Evolutionary conservation across 768 basidiomycete genomes (phyloP).

Genomic region (Leucocoprinus birnbaumii): DNA sequence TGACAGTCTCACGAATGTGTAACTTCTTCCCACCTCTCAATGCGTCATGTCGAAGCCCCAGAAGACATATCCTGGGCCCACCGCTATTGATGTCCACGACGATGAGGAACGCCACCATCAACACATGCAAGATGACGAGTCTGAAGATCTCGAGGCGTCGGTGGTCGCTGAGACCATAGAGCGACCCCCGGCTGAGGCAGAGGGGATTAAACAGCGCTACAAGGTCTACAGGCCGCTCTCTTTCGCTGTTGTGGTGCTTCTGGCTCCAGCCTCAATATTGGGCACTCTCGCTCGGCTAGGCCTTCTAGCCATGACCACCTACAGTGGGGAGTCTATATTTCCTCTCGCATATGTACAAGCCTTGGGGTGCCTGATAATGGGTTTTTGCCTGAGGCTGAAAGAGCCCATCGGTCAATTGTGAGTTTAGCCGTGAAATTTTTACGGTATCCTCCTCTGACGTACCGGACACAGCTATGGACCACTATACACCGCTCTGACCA

Average conservation of each 20-base stretch:
- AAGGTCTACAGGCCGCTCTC: conserved; percentile 51
- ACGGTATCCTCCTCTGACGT: background rate
- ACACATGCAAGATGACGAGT: background rate
- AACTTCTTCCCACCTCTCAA: conserved; percentile 4
- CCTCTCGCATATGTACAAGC: conserved; percentile 84
- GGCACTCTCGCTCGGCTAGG: conserved; percentile 86
- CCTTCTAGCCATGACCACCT: conserved; percentile 67
- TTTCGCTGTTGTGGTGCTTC: conserved; percentile 60
- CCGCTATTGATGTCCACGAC: background rate
- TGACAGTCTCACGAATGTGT: background rate
- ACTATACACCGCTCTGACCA: conserved; percentile 83
- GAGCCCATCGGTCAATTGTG: conserved; percentile 74
- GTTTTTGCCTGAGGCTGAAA: conserved; percentile 67
- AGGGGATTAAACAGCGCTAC: conserved; percentile 23
- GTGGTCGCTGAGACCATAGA: conserved; percentile 31
- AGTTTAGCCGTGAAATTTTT: conserved; percentile 24
- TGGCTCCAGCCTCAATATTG: conserved; percentile 80
- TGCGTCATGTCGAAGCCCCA: conserved; percentile 10
- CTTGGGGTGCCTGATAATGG: conserved; percentile 91
- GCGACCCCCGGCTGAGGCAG: conserved; percentile 26
- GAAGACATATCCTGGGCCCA: background rate
- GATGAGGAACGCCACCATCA: background rate
- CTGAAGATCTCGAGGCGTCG: conserved; percentile 4
- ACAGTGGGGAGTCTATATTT: conserved; percentile 75
- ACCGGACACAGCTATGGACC: conserved; percentile 71